These are phyloP conservation scores for Polygonum aviculare DNA, from an alignment of 148 eudicot genomes.

Conservation along the genomic window DNA sequence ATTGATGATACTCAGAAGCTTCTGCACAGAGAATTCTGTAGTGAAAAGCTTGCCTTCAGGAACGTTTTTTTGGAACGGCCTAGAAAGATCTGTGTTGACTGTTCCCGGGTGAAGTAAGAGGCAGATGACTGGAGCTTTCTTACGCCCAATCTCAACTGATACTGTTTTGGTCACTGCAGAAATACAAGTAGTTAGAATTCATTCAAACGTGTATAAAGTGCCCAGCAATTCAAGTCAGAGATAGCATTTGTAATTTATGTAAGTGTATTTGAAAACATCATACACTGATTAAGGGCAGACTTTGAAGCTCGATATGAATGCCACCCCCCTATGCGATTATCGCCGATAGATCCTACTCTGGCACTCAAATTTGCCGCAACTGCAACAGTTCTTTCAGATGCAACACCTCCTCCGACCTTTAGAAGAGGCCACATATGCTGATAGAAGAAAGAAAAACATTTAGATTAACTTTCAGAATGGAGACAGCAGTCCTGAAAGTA, in stretches of 20 bases:
- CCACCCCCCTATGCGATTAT: constrained; percentile 88
- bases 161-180: constrained; percentile 76
- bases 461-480: background rate
- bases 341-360: constrained; percentile 91
- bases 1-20: constrained; percentile 66
- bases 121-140: constrained; percentile 75
- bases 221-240: background rate
- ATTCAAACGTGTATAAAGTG: background rate
- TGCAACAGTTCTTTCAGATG: constrained; percentile 53
- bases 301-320: constrained; percentile 95
- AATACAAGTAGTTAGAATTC: background rate
- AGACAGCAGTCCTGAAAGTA: background rate
- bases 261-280: constrained; percentile 11
- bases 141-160: constrained; percentile 75
- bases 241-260: background rate
- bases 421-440: constrained; percentile 98
- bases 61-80: constrained; percentile 81
- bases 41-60: constrained; percentile 80
- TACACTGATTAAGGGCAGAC: constrained; percentile 86
- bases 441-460: background rate
- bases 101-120: constrained; percentile 89
- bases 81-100: constrained; percentile 85
- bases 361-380: constrained; percentile 88
- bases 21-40: constrained; percentile 69
- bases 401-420: constrained; percentile 59